Percentiles rank a stretch among this genome's conserved stretches.
These are phyloP conservation scores for Plasmodium cynomolgi DNA, from an alignment of 169 alveolate genomes.

Conservation along the genomic window DNA sequence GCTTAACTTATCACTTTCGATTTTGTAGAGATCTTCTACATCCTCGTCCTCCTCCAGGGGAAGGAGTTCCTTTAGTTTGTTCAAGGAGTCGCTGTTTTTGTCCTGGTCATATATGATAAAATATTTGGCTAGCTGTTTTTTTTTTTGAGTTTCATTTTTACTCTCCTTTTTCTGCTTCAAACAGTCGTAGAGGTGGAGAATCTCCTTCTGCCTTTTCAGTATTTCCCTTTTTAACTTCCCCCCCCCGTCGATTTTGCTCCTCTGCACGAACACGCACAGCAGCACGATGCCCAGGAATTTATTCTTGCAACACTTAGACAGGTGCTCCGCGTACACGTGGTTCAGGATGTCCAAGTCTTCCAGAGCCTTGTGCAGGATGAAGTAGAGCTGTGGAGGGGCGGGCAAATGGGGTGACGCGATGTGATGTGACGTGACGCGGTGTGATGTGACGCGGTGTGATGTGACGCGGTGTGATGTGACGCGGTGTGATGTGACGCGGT, in stretches of 20 bases:
- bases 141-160: neutral
- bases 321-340: conserved; percentile 7
- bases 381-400: conserved; percentile 2
- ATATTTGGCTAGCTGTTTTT: conserved; percentile 21
- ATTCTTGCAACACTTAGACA: conserved; percentile 47
- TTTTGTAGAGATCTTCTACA: conserved; percentile 34
- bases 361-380: conserved; percentile 23
- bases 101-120: conserved; percentile 36
- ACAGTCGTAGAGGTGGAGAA: conserved; percentile 2
- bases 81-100: neutral
- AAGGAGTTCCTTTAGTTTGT: neutral
- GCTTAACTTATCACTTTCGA: conserved; percentile 5
- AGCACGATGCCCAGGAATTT: conserved; percentile 44
- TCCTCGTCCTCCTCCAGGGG: conserved; percentile 61
- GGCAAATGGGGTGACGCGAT: neutral
- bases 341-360: conserved; percentile 36
- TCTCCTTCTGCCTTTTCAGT: conserved; percentile 30
- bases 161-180: neutral
- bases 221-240: conserved; percentile 60
- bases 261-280: conserved; percentile 43
- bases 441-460: too few species aligned
- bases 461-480: too few species aligned
- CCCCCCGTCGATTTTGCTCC: conserved; percentile 72
- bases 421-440: too few species aligned
- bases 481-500: too few species aligned